phyloP scores from a whole-genome alignment of 768 basidiomycete species.

The Suillus clintonianus region DNA sequence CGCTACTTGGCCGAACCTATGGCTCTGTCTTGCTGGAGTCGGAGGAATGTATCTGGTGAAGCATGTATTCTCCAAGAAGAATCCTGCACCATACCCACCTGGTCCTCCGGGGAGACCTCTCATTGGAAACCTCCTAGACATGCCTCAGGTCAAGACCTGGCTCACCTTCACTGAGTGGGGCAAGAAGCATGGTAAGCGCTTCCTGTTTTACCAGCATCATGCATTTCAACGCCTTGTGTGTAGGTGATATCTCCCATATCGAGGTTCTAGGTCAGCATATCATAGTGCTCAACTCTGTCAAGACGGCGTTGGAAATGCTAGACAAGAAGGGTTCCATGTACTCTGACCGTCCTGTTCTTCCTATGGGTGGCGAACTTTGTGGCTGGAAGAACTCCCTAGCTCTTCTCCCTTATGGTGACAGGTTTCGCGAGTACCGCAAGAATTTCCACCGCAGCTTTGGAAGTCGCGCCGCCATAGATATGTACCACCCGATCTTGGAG shows the following conservation, averaged over 20 bases:
- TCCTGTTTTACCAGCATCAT: not conserved
- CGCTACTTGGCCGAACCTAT: constrained; percentile 30
- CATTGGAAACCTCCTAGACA: constrained; percentile 49
- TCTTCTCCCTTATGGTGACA: constrained; percentile 41
- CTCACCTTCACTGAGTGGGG: too few species aligned
- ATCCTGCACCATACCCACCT: constrained; percentile 39
- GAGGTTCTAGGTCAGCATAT: constrained; percentile 62
- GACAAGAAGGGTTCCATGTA: constrained; percentile 68
- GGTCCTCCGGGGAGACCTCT: constrained; percentile 47
- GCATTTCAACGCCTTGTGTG: constrained; percentile 3
- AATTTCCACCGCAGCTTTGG: constrained; percentile 44
- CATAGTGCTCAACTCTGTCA: constrained; percentile 53
- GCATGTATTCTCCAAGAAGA: constrained; percentile 19
- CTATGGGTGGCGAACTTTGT: constrained; percentile 38
- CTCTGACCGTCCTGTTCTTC: constrained; percentile 60
- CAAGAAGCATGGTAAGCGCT: constrained; percentile 41
- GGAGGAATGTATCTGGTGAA: constrained; percentile 34
- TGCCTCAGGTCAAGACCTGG: constrained; percentile 49
- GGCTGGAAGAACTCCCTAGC: constrained; percentile 36
- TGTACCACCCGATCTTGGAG: constrained; percentile 39
- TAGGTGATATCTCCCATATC: constrained; percentile 62
- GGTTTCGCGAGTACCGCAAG: constrained; percentile 43
- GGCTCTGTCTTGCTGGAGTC: constrained; percentile 23
- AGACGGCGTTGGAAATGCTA: constrained; percentile 54
- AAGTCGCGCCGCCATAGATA: constrained; percentile 36